A percentile compares a stretch with the other conserved stretches of the same genome.
Evolutionary conservation across 2,329 filamentous ascomycete species (phyloP).

Genomic region (Calonectria multiphialidica): DNA sequence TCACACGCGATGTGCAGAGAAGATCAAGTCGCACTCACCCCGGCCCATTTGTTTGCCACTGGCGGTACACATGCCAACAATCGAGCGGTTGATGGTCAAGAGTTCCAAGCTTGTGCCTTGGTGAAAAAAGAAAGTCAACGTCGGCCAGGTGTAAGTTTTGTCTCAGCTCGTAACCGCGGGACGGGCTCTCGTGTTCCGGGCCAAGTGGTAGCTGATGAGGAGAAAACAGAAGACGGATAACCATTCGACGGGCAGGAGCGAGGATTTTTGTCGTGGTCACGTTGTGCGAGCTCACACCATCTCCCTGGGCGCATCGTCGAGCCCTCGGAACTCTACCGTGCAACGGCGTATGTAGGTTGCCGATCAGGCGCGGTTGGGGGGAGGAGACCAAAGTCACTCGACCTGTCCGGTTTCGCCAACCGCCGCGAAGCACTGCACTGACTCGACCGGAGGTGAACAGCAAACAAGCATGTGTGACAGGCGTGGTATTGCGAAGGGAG

Average conservation of each 20-base stretch:
- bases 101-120: neutral
- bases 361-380: conserved; percentile 13
- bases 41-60: neutral
- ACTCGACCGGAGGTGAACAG: neutral
- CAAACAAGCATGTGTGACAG: neutral
- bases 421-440: neutral
- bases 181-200: neutral
- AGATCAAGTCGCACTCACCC: neutral
- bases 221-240: neutral
- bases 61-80: neutral
- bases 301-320: conserved; percentile 10
- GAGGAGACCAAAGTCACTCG: conserved; percentile 4
- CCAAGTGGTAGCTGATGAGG: neutral
- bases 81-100: neutral
- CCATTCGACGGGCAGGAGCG: neutral
- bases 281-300: neutral
- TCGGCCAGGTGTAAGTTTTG: neutral
- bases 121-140: conserved; percentile 2
- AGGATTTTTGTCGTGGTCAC: conserved; percentile 1
- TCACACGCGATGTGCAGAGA: neutral
- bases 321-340: conserved; percentile 3
- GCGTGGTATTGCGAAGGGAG: neutral
- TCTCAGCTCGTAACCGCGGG: conserved; percentile 5
- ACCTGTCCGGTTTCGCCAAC: neutral
- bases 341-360: conserved; percentile 3